phyloP scores from a whole-genome alignment of 2,329 filamentous ascomycete genomes.

The Fusarium kyushuense region DNA sequence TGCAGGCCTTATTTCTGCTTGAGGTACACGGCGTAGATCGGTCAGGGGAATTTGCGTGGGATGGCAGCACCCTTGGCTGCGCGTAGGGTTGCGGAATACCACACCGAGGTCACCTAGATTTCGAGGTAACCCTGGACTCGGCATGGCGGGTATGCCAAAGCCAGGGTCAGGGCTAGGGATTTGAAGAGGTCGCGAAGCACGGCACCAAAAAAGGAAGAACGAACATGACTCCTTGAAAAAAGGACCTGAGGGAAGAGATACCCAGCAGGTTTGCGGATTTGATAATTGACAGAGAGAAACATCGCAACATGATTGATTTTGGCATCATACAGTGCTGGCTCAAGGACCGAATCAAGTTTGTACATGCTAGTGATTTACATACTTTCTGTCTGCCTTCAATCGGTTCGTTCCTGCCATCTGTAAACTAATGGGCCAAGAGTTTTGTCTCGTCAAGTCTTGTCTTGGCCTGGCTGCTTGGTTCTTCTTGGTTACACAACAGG shows the following conservation, averaged over 20 bases:
- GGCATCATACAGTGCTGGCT: constrained; percentile 34
- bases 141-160: constrained; percentile 20
- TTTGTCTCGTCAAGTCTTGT: not conserved
- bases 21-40: constrained; percentile 32
- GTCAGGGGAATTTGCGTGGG: constrained; percentile 41
- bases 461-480: not conserved
- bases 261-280: constrained; percentile 12
- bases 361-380: not conserved
- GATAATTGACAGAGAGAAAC: constrained; percentile 9
- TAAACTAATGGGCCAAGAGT: not conserved
- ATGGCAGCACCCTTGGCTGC: constrained; percentile 37
- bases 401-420: constrained; percentile 13
- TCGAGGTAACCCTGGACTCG: constrained; percentile 30
- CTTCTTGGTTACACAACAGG: constrained; percentile 35
- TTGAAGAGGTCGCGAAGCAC: constrained; percentile 10
- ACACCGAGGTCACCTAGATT: constrained; percentile 39
- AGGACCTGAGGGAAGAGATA: not conserved
- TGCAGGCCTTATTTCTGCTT: constrained; percentile 24
- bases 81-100: constrained; percentile 37
- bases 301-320: constrained; percentile 15
- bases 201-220: constrained; percentile 10
- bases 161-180: constrained; percentile 12
- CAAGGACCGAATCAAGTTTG: constrained; percentile 4
- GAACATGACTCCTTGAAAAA: not conserved
- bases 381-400: not conserved